A percentile compares a stretch with the other conserved stretches of the same genome.
These are phyloP conservation scores for Citrus maxima DNA, from an alignment of 345 rosid genomes.

Conservation along the genomic window DNA sequence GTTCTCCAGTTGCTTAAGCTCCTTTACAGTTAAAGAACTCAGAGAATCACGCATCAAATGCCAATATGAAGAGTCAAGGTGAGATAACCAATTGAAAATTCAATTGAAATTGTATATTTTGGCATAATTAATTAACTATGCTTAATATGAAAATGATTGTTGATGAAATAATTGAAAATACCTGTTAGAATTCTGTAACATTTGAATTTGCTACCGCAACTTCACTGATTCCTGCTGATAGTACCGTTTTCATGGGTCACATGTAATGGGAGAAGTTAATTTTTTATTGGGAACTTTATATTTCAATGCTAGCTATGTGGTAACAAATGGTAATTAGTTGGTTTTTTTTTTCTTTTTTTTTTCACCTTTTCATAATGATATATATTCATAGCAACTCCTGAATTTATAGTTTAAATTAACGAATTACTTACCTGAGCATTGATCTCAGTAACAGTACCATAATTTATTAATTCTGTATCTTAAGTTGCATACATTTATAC, in stretches of 20 bases:
- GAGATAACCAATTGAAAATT: too few relatives aligned
- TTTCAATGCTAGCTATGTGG: too few relatives aligned
- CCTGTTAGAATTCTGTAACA: constrained; percentile 95
- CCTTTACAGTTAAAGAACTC: constrained; percentile 76
- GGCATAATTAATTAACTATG: not conserved
- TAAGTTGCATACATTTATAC: too few relatives aligned
- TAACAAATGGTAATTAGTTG: too few relatives aligned
- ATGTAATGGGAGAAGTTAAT: too few relatives aligned
- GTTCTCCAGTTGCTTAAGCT: constrained; percentile 92
- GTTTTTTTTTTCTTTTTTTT: not conserved
- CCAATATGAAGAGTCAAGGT: constrained; percentile 29
- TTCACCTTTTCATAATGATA: too few relatives aligned
- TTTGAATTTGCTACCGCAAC: constrained; percentile 88
- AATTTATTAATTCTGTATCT: not conserved
- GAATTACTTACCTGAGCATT: constrained; percentile 76
- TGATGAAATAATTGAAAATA: not conserved
- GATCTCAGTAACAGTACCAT: constrained; percentile 71
- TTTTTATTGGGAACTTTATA: too few relatives aligned
- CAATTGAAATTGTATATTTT: not conserved
- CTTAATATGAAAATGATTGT: not conserved
- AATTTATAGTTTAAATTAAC: not conserved
- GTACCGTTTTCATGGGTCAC: constrained; percentile 39
- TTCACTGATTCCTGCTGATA: constrained; percentile 95
- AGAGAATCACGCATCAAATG: constrained; percentile 88
- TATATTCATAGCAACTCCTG: too few relatives aligned